A percentile compares a stretch with the other conserved stretches of the same genome.
phyloP scores from a whole-genome alignment of 306 rosid species.

The Inga oerstediana region DNA sequence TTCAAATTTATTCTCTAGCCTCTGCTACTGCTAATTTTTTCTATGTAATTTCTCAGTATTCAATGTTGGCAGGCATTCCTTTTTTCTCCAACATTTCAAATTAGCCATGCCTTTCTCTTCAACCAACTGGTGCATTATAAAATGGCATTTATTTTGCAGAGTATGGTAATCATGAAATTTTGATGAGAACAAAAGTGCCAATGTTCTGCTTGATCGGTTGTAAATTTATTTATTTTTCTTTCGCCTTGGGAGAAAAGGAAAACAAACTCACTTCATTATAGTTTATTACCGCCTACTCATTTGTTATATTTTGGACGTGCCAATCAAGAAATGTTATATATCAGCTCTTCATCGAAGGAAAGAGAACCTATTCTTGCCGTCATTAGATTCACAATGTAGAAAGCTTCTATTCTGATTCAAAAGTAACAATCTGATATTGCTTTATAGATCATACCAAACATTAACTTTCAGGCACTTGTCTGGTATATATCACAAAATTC shows the following conservation, averaged over 20 bases:
- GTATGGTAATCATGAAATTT: not conserved
- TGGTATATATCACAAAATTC: too few relatives aligned
- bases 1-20: too few relatives aligned
- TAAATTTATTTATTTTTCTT: not conserved
- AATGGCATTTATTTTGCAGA: not conserved
- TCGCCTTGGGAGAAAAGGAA: too few relatives aligned
- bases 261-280: too few relatives aligned
- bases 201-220: not conserved
- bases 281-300: not conserved
- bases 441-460: conserved; percentile 21
- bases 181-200: not conserved
- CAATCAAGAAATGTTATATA: not conserved
- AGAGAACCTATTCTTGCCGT: not conserved
- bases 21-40: too few relatives aligned
- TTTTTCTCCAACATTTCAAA: not conserved
- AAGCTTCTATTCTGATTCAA: not conserved
- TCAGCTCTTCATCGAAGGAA: not conserved
- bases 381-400: not conserved
- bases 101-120: not conserved
- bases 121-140: conserved; percentile 19
- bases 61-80: too few relatives aligned
- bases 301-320: not conserved
- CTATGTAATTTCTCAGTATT: too few relatives aligned
- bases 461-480: too few relatives aligned
- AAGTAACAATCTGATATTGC: not conserved